phyloP scores from a whole-genome alignment of 179 eudicot species.

The Pouteria campechiana region DNA sequence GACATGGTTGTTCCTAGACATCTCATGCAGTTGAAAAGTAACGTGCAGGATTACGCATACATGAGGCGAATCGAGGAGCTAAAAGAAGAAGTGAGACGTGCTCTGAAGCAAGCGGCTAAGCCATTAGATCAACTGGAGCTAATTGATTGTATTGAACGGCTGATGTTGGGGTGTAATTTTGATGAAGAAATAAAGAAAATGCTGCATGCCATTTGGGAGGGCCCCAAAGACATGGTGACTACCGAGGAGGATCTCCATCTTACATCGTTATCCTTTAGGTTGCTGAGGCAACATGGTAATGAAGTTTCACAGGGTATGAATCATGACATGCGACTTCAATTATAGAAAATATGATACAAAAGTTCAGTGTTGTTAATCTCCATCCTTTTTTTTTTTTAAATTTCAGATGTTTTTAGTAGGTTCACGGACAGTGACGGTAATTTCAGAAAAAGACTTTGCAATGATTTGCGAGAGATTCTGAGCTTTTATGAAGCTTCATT shows the following conservation, averaged over 20 bases:
- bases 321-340: too few relatives aligned
- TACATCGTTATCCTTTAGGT: slow-evolving; percentile 6
- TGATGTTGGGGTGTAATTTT: slow-evolving; percentile 13
- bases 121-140: slow-evolving; percentile 8
- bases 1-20: too few relatives aligned
- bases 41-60: slow-evolving; percentile 3
- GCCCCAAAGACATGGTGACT: background rate
- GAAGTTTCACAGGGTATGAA: slow-evolving; percentile 10
- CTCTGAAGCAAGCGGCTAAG: background rate
- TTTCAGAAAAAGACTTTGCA: slow-evolving; percentile 1
- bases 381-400: background rate
- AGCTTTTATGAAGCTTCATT: slow-evolving; percentile 16
- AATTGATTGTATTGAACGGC: slow-evolving; percentile 9
- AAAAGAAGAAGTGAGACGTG: slow-evolving; percentile 1
- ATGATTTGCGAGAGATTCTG: slow-evolving; percentile 7
- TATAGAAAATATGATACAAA: too few relatives aligned
- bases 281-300: slow-evolving; percentile 12
- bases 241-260: slow-evolving; percentile 1
- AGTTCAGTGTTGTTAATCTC: too few relatives aligned
- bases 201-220: background rate
- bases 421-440: slow-evolving; percentile 4
- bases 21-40: too few relatives aligned
- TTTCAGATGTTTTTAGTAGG: background rate
- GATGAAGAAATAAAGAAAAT: background rate
- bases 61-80: background rate